Conservation (phyloP, 108 stramenopile species). For the Skeletonema marinoi region DNA sequence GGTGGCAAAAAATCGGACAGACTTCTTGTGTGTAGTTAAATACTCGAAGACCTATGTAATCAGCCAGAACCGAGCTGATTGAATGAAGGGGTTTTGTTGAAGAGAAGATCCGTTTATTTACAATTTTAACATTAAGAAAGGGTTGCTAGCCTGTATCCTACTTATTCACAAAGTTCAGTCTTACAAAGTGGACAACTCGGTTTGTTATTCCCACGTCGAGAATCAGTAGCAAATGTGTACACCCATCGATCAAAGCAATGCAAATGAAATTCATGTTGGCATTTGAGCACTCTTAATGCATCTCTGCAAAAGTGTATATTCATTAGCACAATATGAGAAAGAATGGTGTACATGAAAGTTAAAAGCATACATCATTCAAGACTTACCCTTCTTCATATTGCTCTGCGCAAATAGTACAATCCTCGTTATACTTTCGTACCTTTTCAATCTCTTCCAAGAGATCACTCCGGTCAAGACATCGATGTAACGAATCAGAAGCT, state of each 20-base stretch:
- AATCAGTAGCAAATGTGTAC: constrained; percentile 44
- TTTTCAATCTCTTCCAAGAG: constrained; percentile 22
- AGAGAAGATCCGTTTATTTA: neutral
- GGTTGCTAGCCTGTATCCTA: too few species aligned
- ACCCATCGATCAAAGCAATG: constrained; percentile 49
- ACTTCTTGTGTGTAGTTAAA: too few species aligned
- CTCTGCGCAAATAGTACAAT: constrained; percentile 45
- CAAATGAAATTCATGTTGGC: constrained; percentile 45
- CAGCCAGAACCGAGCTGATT: too few species aligned
- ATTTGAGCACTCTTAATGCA: constrained; percentile 22
- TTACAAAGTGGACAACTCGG: constrained; percentile 46
- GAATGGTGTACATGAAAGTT: neutral
- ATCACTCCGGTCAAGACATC: constrained; percentile 31
- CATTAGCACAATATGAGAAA: neutral
- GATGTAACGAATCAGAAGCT: constrained; percentile 10
- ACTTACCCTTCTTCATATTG: constrained; percentile 45
- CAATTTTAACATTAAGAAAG: neutral
- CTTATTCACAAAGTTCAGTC: neutral
- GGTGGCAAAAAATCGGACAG: too few species aligned
- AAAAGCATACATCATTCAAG: neutral
- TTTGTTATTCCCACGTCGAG: constrained; percentile 18
- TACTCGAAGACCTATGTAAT: too few species aligned
- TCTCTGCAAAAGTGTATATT: constrained; percentile 8
- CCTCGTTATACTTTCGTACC: constrained; percentile 37
- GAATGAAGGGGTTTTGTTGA: neutral